phyloP scores from a whole-genome alignment of 805 yeast species.

The Groenewaldozyma tartarivorans region DNA sequence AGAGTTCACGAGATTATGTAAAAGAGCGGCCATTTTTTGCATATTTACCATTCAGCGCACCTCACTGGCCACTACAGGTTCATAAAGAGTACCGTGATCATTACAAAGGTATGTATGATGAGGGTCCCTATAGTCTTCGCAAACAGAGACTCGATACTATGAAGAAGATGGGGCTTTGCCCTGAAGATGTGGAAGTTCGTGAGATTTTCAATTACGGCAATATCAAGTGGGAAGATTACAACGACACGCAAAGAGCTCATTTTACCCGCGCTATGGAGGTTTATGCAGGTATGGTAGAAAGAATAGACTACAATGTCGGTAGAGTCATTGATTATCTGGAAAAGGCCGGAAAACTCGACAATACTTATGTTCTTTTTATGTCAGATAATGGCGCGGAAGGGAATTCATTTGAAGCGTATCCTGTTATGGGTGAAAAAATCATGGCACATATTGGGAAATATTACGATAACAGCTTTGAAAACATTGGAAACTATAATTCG shows the following conservation, averaged over 20 bases:
- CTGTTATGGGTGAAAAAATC: constrained; percentile 1
- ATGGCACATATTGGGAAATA: constrained; percentile 20
- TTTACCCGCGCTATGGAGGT: constrained; percentile 43
- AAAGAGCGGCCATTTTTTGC: constrained; percentile 40
- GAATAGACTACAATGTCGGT: constrained; percentile 44
- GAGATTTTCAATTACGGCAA: constrained; percentile 24
- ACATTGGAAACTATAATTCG: constrained; percentile 40
- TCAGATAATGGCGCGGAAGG: constrained; percentile 63
- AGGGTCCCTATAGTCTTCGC: constrained; percentile 40
- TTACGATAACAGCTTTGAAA: constrained; percentile 36
- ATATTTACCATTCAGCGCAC: constrained; percentile 49
- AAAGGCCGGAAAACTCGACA: constrained; percentile 36
- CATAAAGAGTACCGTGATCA: constrained; percentile 39
- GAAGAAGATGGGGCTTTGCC: constrained; percentile 37
- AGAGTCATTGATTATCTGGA: constrained; percentile 36
- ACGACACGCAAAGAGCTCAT: constrained; percentile 28
- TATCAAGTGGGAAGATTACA: constrained; percentile 36
- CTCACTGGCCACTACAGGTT: constrained; percentile 61
- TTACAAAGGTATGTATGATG: constrained; percentile 38
- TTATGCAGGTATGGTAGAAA: constrained; percentile 58
- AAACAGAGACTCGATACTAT: constrained; percentile 33
- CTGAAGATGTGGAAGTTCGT: constrained; percentile 31
- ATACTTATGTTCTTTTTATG: constrained; percentile 49
- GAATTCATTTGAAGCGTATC: constrained; percentile 30
- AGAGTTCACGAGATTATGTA: no score